Evolutionary conservation across 306 rosid species (phyloP).

Genomic region (Cyclanthera cordifolia): DNA sequence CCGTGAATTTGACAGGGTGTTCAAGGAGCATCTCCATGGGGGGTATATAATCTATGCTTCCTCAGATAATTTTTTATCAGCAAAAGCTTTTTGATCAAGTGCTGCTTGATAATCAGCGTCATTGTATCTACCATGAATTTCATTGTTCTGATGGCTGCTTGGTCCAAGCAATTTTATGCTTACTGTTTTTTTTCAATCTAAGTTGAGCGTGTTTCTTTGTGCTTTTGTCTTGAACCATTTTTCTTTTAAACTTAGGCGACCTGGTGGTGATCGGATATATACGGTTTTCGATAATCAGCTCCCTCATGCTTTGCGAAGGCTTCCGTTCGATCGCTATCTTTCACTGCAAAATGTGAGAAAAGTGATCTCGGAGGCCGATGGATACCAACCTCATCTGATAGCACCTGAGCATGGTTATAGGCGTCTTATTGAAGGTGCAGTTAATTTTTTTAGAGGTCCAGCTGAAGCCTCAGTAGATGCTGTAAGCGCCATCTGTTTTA

Average conservation of each 20-base stretch:
- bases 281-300: constrained; percentile 41
- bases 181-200: background rate
- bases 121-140: background rate
- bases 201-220: background rate
- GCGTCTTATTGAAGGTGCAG: constrained; percentile 39
- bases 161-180: background rate
- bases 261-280: constrained; percentile 41
- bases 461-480: constrained; percentile 46
- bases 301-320: constrained; percentile 39
- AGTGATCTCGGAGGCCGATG: constrained; percentile 41
- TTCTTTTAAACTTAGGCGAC: constrained; percentile 27
- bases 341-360: constrained; percentile 35
- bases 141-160: background rate
- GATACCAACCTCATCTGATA: constrained; percentile 49
- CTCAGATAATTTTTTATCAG: background rate
- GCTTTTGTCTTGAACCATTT: background rate
- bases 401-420: constrained; percentile 50
- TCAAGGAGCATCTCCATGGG: constrained; percentile 46
- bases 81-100: background rate
- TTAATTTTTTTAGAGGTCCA: constrained; percentile 37
- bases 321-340: constrained; percentile 39
- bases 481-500: constrained; percentile 17
- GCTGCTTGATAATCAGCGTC: background rate
- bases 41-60: constrained; percentile 20
- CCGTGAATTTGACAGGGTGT: constrained; percentile 34